Evolutionary conservation across 2,329 filamentous ascomycete species (phyloP).

Genomic region (Fusarium tricinctum): DNA sequence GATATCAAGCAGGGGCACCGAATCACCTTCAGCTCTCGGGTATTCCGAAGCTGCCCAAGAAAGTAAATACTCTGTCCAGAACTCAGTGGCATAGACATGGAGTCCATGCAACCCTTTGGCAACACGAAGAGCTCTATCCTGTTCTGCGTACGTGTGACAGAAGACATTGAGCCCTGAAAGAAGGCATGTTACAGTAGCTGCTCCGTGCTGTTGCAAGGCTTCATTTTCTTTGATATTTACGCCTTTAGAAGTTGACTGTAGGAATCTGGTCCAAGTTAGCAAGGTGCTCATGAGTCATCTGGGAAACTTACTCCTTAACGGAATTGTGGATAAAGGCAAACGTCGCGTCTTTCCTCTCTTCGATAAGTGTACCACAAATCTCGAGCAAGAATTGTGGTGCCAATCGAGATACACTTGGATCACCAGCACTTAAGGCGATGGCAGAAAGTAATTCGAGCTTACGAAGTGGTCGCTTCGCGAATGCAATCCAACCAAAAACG

Average conservation of each 20-base stretch:
- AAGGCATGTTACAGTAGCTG: slow-evolving; percentile 18
- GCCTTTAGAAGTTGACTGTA: slow-evolving; percentile 9
- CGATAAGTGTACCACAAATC: background rate
- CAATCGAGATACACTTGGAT: background rate
- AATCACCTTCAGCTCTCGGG: background rate
- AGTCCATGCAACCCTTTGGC: slow-evolving; percentile 27
- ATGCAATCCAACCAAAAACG: slow-evolving; percentile 29
- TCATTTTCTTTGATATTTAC: background rate
- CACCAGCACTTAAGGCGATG: slow-evolving; percentile 14
- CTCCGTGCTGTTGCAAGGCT: slow-evolving; percentile 12
- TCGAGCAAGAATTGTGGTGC: slow-evolving; percentile 18
- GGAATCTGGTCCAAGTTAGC: slow-evolving; percentile 8
- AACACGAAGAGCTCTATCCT: background rate
- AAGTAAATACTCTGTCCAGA: slow-evolving; percentile 32
- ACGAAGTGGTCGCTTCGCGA: slow-evolving; percentile 19
- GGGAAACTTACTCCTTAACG: slow-evolving; percentile 27
- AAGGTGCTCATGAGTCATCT: accelerated
- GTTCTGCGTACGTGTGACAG: background rate
- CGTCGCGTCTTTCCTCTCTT: slow-evolving; percentile 22
- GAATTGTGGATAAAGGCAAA: slow-evolving; percentile 36
- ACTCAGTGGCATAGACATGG: slow-evolving; percentile 32
- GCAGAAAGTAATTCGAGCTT: slow-evolving; percentile 29
- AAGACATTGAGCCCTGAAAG: slow-evolving; percentile 19
- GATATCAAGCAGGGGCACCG: background rate
- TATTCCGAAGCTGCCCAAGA: background rate